These are phyloP conservation scores for Nemania bipapillata DNA, from an alignment of 2,329 filamentous ascomycete genomes.

Conservation along the genomic window DNA sequence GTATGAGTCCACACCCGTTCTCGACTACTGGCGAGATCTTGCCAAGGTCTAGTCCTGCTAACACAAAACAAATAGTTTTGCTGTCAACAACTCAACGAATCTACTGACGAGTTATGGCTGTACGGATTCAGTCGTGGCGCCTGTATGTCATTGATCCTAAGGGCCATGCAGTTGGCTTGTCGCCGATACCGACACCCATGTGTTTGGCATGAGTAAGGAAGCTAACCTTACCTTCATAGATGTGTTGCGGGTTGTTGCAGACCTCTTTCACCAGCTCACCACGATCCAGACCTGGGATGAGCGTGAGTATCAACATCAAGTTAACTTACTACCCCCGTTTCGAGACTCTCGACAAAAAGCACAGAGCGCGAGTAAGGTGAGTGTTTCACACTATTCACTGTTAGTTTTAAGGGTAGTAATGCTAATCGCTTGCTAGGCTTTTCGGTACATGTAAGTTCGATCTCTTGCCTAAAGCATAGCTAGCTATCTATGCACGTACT, in stretches of 20 bases:
- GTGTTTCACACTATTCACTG: not conserved
- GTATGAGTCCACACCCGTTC: slow-evolving; percentile 30
- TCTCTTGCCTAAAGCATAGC: not conserved
- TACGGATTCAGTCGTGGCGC: slow-evolving; percentile 56
- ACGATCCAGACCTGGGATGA: slow-evolving; percentile 36
- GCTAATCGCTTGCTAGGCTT: slow-evolving; percentile 31
- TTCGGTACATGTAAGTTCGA: slow-evolving; percentile 36
- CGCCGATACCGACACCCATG: not conserved
- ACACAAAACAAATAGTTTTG: slow-evolving; percentile 34
- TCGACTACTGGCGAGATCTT: not conserved
- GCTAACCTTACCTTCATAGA: slow-evolving; percentile 28
- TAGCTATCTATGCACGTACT: slow-evolving; percentile 10
- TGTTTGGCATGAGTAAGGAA: not conserved
- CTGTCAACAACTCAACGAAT: slow-evolving; percentile 37
- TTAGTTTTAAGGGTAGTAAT: not conserved
- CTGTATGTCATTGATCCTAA: slow-evolving; percentile 41
- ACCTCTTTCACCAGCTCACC: slow-evolving; percentile 51
- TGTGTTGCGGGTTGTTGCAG: slow-evolving; percentile 54
- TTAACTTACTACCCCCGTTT: slow-evolving; percentile 35
- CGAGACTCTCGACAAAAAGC: slow-evolving; percentile 31
- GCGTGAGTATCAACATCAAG: slow-evolving; percentile 30
- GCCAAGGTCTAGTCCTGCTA: slow-evolving; percentile 2
- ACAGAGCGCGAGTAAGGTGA: slow-evolving; percentile 34
- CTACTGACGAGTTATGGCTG: slow-evolving; percentile 54
- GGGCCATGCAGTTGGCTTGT: not conserved